Conservation (phyloP, 192 early-diverging fungal genomes). For the Piromyces finnis region DNA sequence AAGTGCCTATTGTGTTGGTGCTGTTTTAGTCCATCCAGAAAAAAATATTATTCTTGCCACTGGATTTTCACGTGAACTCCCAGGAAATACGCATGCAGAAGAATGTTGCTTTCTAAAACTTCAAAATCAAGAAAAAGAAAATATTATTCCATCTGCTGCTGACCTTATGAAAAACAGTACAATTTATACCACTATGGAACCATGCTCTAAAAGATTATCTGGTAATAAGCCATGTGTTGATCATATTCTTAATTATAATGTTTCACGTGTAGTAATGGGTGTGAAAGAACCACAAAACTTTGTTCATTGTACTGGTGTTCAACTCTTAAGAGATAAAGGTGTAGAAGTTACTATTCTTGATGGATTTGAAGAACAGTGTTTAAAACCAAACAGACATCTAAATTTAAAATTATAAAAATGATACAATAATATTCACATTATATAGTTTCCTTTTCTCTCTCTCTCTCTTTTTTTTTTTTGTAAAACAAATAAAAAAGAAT, state of each 20-base stretch:
- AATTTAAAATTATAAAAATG: not conserved
- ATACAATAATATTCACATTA: too few species aligned
- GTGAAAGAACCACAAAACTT: constrained; percentile 75
- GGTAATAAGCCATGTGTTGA: constrained; percentile 59
- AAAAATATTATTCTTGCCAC: constrained; percentile 43
- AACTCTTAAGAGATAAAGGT: constrained; percentile 42
- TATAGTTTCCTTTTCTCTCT: too few species aligned
- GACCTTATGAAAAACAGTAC: constrained; percentile 18
- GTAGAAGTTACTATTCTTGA: constrained; percentile 56
- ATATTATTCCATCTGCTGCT: not conserved
- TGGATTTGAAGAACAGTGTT: constrained; percentile 49
- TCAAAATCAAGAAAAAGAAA: not conserved
- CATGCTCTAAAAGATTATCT: constrained; percentile 57
- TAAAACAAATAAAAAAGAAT: too few species aligned
- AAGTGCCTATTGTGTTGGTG: constrained; percentile 86
- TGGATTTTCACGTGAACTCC: constrained; percentile 82
- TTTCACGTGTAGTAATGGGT: constrained; percentile 67
- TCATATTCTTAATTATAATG: constrained; percentile 45
- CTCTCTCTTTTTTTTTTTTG: too few species aligned
- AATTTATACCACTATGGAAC: constrained; percentile 97
- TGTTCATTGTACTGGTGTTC: constrained; percentile 57
- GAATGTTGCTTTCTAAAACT: constrained; percentile 75
- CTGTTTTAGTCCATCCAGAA: constrained; percentile 34
- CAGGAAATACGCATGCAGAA: constrained; percentile 94
- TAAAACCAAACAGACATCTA: constrained; percentile 51